Evolutionary conservation across 129 eudicot genomes (phyloP).

Genomic region (Flaveria bidentis): DNA sequence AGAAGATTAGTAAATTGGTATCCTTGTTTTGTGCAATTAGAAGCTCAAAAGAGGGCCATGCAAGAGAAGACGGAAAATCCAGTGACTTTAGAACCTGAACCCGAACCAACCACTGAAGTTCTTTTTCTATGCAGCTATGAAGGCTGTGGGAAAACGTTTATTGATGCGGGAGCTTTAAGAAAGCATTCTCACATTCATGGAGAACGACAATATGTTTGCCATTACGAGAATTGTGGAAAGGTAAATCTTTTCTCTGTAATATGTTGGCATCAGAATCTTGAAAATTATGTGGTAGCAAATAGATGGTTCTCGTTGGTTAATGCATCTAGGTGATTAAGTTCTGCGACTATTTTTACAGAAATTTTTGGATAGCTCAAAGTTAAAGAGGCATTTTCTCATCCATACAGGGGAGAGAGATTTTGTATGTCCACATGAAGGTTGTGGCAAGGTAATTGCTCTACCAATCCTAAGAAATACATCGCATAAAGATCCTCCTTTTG

Average conservation of each 20-base stretch:
- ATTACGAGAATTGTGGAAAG: conserved; percentile 90
- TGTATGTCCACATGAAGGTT: conserved; percentile 95
- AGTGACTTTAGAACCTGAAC: conserved; percentile 69
- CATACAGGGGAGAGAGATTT: conserved; percentile 98
- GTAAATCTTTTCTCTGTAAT: conserved; percentile 33
- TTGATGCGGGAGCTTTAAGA: conserved; percentile 89
- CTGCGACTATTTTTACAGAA: conserved; percentile 60
- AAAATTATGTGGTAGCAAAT: conserved; percentile 4
- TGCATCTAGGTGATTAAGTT: conserved; percentile 6
- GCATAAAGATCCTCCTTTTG: not conserved
- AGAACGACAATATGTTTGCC: conserved; percentile 90
- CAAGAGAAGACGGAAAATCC: conserved; percentile 68
- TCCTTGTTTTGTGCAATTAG: conserved; percentile 41
- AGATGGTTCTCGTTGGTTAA: conserved; percentile 4
- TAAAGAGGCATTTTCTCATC: conserved; percentile 88
- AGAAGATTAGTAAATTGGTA: conserved; percentile 10
- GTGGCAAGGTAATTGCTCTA: conserved; percentile 80
- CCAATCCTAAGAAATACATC: not conserved
- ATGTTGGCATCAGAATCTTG: not conserved
- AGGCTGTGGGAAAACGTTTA: conserved; percentile 97
- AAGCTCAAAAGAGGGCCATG: conserved; percentile 68
- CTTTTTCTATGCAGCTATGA: conserved; percentile 96
- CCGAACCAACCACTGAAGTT: conserved; percentile 96
- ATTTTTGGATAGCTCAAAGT: conserved; percentile 97
- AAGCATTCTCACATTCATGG: conserved; percentile 98